These are phyloP conservation scores for Globisporangium emineosum DNA, from an alignment of 352 stramenopile species.

Conservation along the genomic window DNA sequence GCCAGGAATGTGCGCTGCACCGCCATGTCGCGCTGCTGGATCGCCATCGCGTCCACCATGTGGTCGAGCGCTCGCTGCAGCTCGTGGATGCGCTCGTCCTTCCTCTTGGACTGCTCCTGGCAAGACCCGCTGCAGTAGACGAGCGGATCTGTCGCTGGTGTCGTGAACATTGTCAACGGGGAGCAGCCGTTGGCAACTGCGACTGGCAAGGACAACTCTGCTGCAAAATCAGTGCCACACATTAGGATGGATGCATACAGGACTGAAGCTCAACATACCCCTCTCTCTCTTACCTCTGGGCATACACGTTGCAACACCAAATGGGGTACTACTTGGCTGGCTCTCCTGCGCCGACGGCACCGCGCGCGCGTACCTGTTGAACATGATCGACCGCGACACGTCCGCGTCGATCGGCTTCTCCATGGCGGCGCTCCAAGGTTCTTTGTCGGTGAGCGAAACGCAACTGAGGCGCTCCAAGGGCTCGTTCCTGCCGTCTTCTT, in stretches of 20 bases:
- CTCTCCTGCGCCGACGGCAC: conserved; percentile 9
- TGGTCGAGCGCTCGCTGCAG: conserved; percentile 36
- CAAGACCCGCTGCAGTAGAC: conserved; percentile 22
- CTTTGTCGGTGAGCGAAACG: conserved; percentile 3
- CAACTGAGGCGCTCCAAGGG: background rate
- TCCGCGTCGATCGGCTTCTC: background rate
- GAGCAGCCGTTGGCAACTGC: too few species aligned
- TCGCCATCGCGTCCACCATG: conserved; percentile 38
- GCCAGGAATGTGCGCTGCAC: conserved; percentile 31
- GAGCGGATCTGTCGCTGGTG: background rate
- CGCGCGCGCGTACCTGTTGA: conserved; percentile 6
- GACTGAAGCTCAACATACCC: background rate
- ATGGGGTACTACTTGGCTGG: background rate
- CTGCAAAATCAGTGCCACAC: background rate
- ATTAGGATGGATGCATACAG: background rate
- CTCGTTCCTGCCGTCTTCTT: background rate
- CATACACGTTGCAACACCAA: background rate
- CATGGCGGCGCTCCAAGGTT: background rate
- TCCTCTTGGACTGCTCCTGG: conserved; percentile 26
- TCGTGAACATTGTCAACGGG: background rate
- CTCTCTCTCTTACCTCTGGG: conserved; percentile 7
- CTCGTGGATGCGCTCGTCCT: conserved; percentile 31
- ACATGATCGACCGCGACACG: conserved; percentile 10
- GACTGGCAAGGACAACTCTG: background rate
- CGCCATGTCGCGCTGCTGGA: conserved; percentile 36